Base-by-base conservation (phyloP, 1,139 yeast genomes). In the Candida buenavistaensis region DNA sequence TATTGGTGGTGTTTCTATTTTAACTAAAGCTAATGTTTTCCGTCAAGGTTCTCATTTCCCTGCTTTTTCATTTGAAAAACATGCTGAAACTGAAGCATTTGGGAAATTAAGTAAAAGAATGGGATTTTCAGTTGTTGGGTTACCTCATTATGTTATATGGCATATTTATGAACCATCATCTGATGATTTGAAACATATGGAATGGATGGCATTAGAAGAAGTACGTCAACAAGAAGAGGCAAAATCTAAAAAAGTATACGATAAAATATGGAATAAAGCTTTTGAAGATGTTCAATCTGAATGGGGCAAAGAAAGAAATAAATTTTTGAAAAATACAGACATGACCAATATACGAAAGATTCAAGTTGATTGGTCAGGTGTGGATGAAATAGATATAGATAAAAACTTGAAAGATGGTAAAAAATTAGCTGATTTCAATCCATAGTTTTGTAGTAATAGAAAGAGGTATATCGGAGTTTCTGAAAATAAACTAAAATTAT, bases 121-220 rank as follows among this genome's bases (percentile, higher is more conserved):
- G 94, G 90, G 90, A 6, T 83, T 73, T 55, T 73, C 80, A 6
- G 96, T 87, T 13, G 78, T 80, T 35, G 96, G 96, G 0, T 68
- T 87, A 47, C 95, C 96, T 5, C 95, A 87, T 61, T 87, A 88
- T 55, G 92, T 86, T 28, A 82, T 87, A 43, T 87, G 96, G 96
- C 96, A 87, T 57, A 82, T 87, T 41, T 87, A 86, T 58, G 96
- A 87, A 59, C 95, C 96, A 14, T 82, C 90, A 6, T 72, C 81
- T 3, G 95, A 85, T 51, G 95, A 86, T 64, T 68, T 85, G 62
- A 83, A 86, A 62, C 95, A 88, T 55, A 88, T 88, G 96, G 95
- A 85, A 56, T 87, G 95, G 95, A 85, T 88, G 95, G 96, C 95
- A 1, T 78, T 85, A 51, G 96, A 88, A 59, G 96, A 88, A 57